Evolutionary conservation across 2,329 filamentous ascomycete species (phyloP).

Genomic region (Fusarium pseudoanthophilum): DNA sequence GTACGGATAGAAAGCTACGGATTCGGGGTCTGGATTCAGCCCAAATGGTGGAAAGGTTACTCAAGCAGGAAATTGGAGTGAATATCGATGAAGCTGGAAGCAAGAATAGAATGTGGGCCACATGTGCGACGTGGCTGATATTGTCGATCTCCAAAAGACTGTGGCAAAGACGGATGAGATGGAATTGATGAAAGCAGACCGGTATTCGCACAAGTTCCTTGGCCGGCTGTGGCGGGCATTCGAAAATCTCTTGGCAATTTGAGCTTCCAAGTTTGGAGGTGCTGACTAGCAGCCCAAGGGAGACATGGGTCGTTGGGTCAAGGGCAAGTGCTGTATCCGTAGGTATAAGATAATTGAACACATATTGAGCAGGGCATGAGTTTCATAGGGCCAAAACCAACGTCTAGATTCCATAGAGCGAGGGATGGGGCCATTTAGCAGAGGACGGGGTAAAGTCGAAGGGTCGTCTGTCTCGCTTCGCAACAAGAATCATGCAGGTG

Average conservation of each 20-base stretch:
- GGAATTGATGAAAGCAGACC: constrained; percentile 13
- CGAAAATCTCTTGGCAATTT: constrained; percentile 13
- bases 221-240: constrained; percentile 15
- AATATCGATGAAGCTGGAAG: constrained; percentile 12
- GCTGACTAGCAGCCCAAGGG: constrained; percentile 3
- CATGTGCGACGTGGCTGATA: constrained; percentile 32
- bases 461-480: not conserved
- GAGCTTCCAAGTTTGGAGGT: constrained; percentile 27
- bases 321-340: constrained; percentile 3
- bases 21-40: constrained; percentile 14
- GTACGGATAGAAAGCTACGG: not conserved
- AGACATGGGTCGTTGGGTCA: not conserved
- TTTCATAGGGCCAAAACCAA: not conserved
- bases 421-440: not conserved
- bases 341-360: constrained; percentile 4
- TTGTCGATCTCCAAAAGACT: constrained; percentile 17
- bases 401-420: not conserved
- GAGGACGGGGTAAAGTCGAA: not conserved
- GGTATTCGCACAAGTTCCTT: constrained; percentile 7
- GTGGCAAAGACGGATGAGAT: constrained; percentile 12
- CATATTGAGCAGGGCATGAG: constrained; percentile 19
- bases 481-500: constrained; percentile 4
- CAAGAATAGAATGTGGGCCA: constrained; percentile 36
- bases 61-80: constrained; percentile 14
- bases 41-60: constrained; percentile 1